Evolutionary conservation across 129 eudicot species (phyloP), one percentile per base, ranked within the genome.

Genomic region (Flaveria linearis): DNA sequence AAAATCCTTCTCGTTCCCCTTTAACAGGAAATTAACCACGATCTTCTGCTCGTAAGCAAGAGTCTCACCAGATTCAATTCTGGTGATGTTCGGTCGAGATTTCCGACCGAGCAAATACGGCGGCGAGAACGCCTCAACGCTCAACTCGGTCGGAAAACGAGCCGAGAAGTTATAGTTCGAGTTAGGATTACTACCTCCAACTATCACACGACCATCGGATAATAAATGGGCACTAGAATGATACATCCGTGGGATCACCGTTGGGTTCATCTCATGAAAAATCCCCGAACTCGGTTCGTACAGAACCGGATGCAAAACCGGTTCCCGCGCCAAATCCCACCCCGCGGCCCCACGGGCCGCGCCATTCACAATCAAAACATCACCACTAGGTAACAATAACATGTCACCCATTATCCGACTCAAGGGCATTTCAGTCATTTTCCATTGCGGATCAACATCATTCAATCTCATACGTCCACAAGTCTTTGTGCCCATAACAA

Each of bases 321-420:
- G 93, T 64, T 82, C 82, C 33, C 91, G 69, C 9, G 80, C 91
- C 0, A 51, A 5, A 4, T 79, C 82, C 96, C 96, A 90, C 13
- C 93, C 93, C 3, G 91, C 93, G 4, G 91, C 83, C 5, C 96
- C 96, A 47, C 72, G 20, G 0, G 74, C 76, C 3, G 87, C 96
- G 2, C 96, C 96, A 14, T 90, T 90, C 1, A 90, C 80, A 9
- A 90, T 88, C 69, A 90, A 68, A 74, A 90, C 89, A 10, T 86
- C 75, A 23, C 87, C 96, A 0, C 83, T 84, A 0, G 92, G 96
- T 56, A 90, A 51, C 50, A 90, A 20, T 20, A 88, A 11, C 96
- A 90, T 90, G 74, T 90, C 96, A 18, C 96, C 93, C 96, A 90
- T 90, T 66, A 84, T 80, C 23, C 96, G 41, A 0, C 63, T 30